Evolutionary conservation across 2,329 filamentous ascomycete species (phyloP).

Genomic region (Penicillium vulpinum): DNA sequence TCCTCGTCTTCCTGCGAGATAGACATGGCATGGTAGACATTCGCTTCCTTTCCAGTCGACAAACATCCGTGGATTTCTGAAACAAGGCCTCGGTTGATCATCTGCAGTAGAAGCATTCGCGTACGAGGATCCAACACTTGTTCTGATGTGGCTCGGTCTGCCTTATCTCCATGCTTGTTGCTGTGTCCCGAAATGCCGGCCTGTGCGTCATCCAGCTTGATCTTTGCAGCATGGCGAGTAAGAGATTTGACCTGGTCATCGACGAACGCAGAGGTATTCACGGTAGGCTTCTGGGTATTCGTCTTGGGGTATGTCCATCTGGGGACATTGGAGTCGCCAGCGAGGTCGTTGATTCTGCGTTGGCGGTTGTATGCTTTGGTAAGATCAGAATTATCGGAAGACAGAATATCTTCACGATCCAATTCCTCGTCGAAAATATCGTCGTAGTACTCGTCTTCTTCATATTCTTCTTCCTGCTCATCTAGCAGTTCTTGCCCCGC

Average conservation of each 20-base stretch:
- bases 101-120: conserved; percentile 90
- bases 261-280: conserved; percentile 75
- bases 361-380: conserved; percentile 90
- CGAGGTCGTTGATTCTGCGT: conserved; percentile 62
- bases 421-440: conserved; percentile 58
- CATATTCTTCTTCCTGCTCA: conserved; percentile 48
- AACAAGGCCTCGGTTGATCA: conserved; percentile 89
- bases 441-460: conserved; percentile 64
- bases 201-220: conserved; percentile 69
- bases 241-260: conserved; percentile 88
- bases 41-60: conserved; percentile 96
- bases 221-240: conserved; percentile 79
- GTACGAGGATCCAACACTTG: conserved; percentile 93
- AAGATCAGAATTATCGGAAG: conserved; percentile 64
- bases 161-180: conserved; percentile 65
- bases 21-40: conserved; percentile 88
- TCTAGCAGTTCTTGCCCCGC: conserved; percentile 36
- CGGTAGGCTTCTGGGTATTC: conserved; percentile 74
- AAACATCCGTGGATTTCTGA: conserved; percentile 92
- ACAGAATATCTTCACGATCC: conserved; percentile 56
- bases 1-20: conserved; percentile 57
- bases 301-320: conserved; percentile 64
- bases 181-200: conserved; percentile 54
- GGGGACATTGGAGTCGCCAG: conserved; percentile 50
- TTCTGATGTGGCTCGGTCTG: conserved; percentile 89